Evolutionary conservation across 495 filamentous ascomycete genomes (phyloP), one percentile per base, ranked within the genome.

Genomic region (Pyrenula aspistea): DNA sequence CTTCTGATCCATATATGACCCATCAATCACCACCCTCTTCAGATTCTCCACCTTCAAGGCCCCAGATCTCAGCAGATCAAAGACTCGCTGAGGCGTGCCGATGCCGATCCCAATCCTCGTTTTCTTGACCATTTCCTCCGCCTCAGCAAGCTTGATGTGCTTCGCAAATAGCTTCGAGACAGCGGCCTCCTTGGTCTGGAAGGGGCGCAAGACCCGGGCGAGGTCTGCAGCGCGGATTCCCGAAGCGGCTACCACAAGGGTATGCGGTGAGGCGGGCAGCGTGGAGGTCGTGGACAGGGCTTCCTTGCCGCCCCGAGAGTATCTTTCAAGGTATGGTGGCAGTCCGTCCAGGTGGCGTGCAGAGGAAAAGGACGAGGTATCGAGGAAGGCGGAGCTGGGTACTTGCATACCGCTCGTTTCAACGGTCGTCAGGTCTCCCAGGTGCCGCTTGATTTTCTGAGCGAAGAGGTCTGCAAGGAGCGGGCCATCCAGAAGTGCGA

Each of bases 111-210:
- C 85, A 8, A 88, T 86, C 53, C 86, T 85, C 58, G 68, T 79
- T 71, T 70, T 88, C 69, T 73, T 69, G 15, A 91, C 80, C 68
- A 86, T 86, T 53, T 86, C 78, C 55, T 91, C 82, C 19, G 89
- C 86, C 60, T 96, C 94, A 55, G 87, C 79, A 3, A 98, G 61
- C 71, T 98, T 98, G 73, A 98, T 95, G 60, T 98, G 93, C 66
- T 98, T 98, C 8, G 94, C 92, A 68, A 98, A 98, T 53, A 97
- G 76, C 68, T 98, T 98, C 22, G 87, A 89, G 1, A 97, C 83
- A 50, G 76, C 73, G 23, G 77, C 82, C 21, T 87, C 80, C 67
- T 91, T 91, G 12, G 76, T 84, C 62, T 90, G 85, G 64, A 90
- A 95, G 25, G 53, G 49, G 21, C 51, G 49, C 42, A 59, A 69